phyloP scores from a whole-genome alignment of 2,329 filamentous ascomycete genomes.

The Talaromyces sp. region DNA sequence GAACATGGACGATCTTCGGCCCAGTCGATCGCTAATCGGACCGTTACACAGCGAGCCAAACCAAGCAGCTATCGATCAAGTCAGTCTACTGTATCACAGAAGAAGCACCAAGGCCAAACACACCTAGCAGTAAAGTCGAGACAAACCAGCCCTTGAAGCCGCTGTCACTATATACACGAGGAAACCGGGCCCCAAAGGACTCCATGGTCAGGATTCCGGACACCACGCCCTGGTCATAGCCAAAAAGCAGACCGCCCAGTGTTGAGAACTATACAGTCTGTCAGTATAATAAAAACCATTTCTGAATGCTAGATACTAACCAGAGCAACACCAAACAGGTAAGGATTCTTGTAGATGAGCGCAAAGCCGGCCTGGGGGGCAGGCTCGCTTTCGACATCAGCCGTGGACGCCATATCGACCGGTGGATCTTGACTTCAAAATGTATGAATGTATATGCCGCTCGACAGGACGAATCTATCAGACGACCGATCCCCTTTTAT shows the following conservation, averaged over 20 bases:
- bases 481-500: not conserved
- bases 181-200: slow-evolving; percentile 37
- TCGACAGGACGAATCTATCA: not conserved
- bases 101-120: slow-evolving; percentile 3
- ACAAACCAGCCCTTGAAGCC: slow-evolving; percentile 52
- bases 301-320: slow-evolving; percentile 18
- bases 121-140: slow-evolving; percentile 43
- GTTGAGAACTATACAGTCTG: slow-evolving; percentile 30
- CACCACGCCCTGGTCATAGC: slow-evolving; percentile 49
- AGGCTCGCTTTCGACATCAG: slow-evolving; percentile 7
- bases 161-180: slow-evolving; percentile 39
- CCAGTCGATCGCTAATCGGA: slow-evolving; percentile 48
- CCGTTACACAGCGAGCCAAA: slow-evolving; percentile 45
- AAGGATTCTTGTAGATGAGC: slow-evolving; percentile 36
- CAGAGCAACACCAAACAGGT: slow-evolving; percentile 41
- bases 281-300: not conserved
- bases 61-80: slow-evolving; percentile 37
- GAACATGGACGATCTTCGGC: slow-evolving; percentile 48
- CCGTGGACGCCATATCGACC: slow-evolving; percentile 15
- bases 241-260: slow-evolving; percentile 42
- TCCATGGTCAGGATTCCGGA: slow-evolving; percentile 46
- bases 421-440: not conserved
- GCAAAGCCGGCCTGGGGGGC: slow-evolving; percentile 20
- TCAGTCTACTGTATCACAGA: not conserved
- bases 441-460: not conserved